Evolutionary conservation across 2,329 filamentous ascomycete species (phyloP), one percentile per base, ranked within the genome.

Genomic region (Lachnum nothofagi): DNA sequence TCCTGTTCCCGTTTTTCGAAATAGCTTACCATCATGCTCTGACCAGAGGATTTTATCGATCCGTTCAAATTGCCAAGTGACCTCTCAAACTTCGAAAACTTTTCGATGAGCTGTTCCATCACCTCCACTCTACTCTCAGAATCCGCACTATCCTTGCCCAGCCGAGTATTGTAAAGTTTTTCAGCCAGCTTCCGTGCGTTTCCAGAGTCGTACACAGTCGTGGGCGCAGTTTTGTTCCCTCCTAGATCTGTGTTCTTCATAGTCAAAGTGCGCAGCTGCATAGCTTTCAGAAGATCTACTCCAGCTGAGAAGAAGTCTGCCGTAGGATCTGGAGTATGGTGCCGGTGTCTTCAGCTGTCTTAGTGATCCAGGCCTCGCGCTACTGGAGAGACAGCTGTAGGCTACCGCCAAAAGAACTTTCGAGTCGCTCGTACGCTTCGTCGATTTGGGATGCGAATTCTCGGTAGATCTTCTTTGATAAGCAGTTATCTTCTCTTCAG

Each of bases 261-360:
- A 20, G 85, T 73, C 2, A 68, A 63, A 12, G 70, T 68, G 52
- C 79, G 73, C 45, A 79, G 72, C 43, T 73, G 72, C 19, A 80
- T 78, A 1, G 77, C 73, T 50, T 80, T 75, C 16, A 84, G 63
- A 27, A 73, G 78, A 61, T 84, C 80, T 2, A 82, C 67, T 0
- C 80, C 79, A 0, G 72, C 64, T 0, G 69, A 65, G 56, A 83
- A 84, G 55, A 84, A 77, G 58, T 84, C 80, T 48, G 69, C 67
- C 23, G 45, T 27, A 38, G 65, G 49, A 45, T 56, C n/a, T 7
- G 38, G 2, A 53, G 41, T n/a, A 25, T 14, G 9, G 52, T 31
- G 3, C 20, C 42, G 17, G 44, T 16, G 10, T 43, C 12, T 10
- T 56, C 47, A 46, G 49, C 45, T 8, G 25, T 38, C 37, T 49